Conservation (phyloP, 345 rosid species). For the Dovyalis caffra region DNA sequence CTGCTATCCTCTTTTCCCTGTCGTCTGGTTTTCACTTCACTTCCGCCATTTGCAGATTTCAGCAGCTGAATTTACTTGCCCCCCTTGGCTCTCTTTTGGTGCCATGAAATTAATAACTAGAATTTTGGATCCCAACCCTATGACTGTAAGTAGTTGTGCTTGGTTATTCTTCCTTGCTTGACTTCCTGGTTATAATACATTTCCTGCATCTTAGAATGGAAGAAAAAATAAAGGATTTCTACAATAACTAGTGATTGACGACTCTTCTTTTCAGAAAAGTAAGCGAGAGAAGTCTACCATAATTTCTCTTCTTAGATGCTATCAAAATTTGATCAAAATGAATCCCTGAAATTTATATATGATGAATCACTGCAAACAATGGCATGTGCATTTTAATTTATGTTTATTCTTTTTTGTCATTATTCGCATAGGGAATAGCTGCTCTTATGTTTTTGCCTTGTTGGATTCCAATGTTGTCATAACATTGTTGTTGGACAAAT, state of each 20-base stretch:
- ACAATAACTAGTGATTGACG: background rate
- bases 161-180: background rate
- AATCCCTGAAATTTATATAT: background rate
- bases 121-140: constrained; percentile 88
- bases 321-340: background rate
- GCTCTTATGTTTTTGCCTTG: background rate
- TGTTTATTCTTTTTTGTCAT: background rate
- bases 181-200: background rate
- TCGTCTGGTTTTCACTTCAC: constrained; percentile 18
- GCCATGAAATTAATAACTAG: constrained; percentile 85
- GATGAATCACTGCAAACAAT: background rate
- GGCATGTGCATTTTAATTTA: background rate
- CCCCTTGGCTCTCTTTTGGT: constrained; percentile 87
- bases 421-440: background rate
- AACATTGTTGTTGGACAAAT: background rate
- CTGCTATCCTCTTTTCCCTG: constrained; percentile 13
- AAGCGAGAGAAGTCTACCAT: background rate
- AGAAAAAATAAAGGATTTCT: background rate
- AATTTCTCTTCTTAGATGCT: background rate
- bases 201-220: background rate
- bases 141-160: constrained; percentile 64
- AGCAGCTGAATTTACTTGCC: constrained; percentile 88
- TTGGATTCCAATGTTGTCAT: background rate
- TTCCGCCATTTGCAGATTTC: constrained; percentile 55
- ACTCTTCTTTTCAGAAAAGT: background rate